Evolutionary conservation across 139 green algal genomes (phyloP).

Genomic region (Ostreobium quekettii): DNA sequence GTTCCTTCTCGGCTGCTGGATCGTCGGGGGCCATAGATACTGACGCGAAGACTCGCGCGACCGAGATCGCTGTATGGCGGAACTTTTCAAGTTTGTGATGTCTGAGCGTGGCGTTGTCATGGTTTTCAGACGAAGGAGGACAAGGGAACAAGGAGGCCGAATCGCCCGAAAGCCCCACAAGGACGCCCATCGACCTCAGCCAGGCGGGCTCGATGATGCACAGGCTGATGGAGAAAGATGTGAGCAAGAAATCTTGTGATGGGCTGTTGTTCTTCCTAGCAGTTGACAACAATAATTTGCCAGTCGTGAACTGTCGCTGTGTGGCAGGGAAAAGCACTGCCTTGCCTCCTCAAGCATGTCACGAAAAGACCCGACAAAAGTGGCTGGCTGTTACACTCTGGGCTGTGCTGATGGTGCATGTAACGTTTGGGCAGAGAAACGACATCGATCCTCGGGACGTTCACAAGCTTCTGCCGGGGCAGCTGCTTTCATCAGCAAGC

Average conservation of each 20-base stretch:
- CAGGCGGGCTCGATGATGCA: constrained; percentile 19
- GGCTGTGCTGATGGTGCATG: neutral
- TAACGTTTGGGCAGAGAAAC: constrained; percentile 11
- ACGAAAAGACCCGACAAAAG: neutral
- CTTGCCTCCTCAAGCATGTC: neutral
- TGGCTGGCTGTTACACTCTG: neutral
- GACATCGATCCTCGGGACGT: constrained; percentile 20
- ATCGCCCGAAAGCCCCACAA: too few species aligned
- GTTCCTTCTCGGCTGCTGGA: too few species aligned
- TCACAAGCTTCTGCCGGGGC: constrained; percentile 17
- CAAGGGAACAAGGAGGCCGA: too few species aligned
- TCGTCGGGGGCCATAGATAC: too few species aligned
- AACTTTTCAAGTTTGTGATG: too few species aligned
- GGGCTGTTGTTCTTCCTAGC: neutral
- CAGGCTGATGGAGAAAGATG: constrained; percentile 18
- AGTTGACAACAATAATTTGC: neutral
- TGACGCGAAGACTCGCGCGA: too few species aligned
- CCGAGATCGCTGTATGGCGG: too few species aligned
- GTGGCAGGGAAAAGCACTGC: neutral
- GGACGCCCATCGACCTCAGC: neutral
- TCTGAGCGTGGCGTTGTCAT: too few species aligned
- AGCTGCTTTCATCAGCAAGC: constrained; percentile 13
- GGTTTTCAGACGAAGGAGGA: too few species aligned
- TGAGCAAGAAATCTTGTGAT: neutral
- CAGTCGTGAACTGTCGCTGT: neutral